Percentiles rank a stretch among this genome's conserved stretches.
Conservation (phyloP, 2,329 filamentous ascomycete species). For the Aspergillus quadricinctus region DNA sequence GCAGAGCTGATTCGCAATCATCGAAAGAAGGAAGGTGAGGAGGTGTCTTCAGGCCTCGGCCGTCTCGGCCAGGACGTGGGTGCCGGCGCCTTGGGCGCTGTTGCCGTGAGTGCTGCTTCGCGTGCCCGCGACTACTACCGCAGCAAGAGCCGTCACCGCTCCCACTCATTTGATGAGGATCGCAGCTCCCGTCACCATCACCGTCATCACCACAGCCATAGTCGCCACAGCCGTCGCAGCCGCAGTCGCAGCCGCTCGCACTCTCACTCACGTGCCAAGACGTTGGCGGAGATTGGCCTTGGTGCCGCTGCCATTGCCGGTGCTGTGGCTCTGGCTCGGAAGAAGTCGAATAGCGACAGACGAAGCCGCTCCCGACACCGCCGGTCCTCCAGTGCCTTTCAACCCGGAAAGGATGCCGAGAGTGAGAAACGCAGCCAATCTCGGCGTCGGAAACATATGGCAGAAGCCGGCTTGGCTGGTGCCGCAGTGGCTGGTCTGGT, state of each 20-base stretch:
- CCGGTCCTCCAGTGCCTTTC: conserved; percentile 28
- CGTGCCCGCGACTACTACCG: conserved; percentile 48
- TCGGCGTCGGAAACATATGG: conserved; percentile 56
- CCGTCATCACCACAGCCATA: conserved; percentile 24
- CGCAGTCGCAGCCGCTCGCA: conserved; percentile 44
- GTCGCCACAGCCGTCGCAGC: conserved; percentile 26
- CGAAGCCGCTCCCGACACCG: conserved; percentile 46
- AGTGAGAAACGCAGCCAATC: conserved; percentile 34
- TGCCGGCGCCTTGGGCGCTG: conserved; percentile 58
- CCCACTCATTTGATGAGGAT: conserved; percentile 39
- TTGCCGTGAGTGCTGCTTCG: conserved; percentile 56
- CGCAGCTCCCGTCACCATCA: conserved; percentile 32
- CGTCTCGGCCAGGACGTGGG: conserved; percentile 50
- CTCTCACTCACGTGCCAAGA: conserved; percentile 48
- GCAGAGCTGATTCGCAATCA: conserved; percentile 58
- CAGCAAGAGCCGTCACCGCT: conserved; percentile 43
- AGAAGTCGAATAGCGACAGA: conserved; percentile 48
- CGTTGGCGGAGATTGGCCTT: conserved; percentile 49
- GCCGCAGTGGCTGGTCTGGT: conserved; percentile 60
- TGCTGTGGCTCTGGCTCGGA: conserved; percentile 55
- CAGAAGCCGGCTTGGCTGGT: conserved; percentile 58
- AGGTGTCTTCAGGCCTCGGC: conserved; percentile 48
- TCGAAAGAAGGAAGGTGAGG: conserved; percentile 53
- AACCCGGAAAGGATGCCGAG: conserved; percentile 15
- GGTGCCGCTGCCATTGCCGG: conserved; percentile 58